These are phyloP conservation scores for Colletotrichum sp. DNA, from an alignment of 2,329 filamentous ascomycete genomes.

Conservation along the genomic window DNA sequence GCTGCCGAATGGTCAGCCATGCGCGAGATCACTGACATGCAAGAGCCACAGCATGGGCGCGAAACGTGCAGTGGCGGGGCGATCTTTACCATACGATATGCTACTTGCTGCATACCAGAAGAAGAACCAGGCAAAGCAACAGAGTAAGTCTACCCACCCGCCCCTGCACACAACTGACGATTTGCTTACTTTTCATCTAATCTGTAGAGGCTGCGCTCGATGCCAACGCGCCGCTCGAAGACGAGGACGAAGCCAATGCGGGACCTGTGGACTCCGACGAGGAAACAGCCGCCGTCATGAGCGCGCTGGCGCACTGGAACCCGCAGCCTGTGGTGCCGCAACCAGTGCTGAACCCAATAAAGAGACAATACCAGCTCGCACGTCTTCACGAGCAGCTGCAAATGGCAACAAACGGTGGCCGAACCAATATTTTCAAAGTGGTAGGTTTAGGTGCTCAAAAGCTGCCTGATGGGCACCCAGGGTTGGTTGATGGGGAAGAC, in stretches of 20 bases:
- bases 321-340: conserved; percentile 79
- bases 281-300: conserved; percentile 89
- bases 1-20: conserved; percentile 83
- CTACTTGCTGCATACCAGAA: conserved; percentile 88
- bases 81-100: conserved; percentile 92
- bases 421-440: conserved; percentile 69
- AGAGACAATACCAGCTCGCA: conserved; percentile 65
- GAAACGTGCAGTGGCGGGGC: conserved; percentile 84
- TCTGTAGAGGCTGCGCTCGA: conserved; percentile 87
- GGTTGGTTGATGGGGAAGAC: conserved; percentile 53
- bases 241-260: conserved; percentile 80
- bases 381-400: conserved; percentile 69
- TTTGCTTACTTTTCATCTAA: neutral
- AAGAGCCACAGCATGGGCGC: conserved; percentile 96
- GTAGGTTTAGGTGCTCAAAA: conserved; percentile 60
- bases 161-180: neutral
- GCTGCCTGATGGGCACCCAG: conserved; percentile 54
- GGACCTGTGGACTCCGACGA: conserved; percentile 92
- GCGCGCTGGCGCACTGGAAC: conserved; percentile 74
- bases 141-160: conserved; percentile 66
- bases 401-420: conserved; percentile 68
- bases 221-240: conserved; percentile 87
- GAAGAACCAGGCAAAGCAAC: conserved; percentile 98
- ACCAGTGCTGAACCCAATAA: conserved; percentile 63
- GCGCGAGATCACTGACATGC: conserved; percentile 87